These are phyloP conservation scores for Boletales sp. DNA, from an alignment of 768 basidiomycete genomes.

Conservation along the genomic window DNA sequence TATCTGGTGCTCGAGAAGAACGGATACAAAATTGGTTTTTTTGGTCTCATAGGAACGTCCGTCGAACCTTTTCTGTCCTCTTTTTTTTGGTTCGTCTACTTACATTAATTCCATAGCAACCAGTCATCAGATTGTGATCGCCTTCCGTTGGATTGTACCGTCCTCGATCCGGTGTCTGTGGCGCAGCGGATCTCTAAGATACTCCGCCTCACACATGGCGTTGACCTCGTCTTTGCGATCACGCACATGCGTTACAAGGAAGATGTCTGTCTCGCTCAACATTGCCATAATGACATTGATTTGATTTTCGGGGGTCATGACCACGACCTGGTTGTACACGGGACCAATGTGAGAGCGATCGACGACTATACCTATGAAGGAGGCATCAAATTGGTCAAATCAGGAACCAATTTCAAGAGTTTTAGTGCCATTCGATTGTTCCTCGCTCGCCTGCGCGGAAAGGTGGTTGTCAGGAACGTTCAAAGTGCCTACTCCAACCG, in stretches of 20 bases:
- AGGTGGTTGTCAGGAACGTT: background rate
- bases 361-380: conserved; percentile 4
- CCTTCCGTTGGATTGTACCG: conserved; percentile 5
- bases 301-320: conserved; percentile 10
- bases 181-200: conserved; percentile 1
- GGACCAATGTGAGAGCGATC: background rate
- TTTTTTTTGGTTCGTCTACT: background rate
- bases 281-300: conserved; percentile 1
- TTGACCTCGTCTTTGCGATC: conserved; percentile 6
- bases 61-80: background rate
- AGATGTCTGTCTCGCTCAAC: background rate
- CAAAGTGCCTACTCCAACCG: background rate
- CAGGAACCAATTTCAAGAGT: conserved; percentile 3
- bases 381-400: conserved; percentile 6
- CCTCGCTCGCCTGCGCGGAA: conserved; percentile 1
- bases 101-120: background rate
- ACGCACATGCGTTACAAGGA: conserved; percentile 15
- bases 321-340: conserved; percentile 10
- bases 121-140: conserved; percentile 7
- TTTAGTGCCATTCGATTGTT: conserved; percentile 4
- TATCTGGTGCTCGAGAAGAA: conserved; percentile 6
- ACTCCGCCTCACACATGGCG: background rate
- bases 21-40: conserved; percentile 3
- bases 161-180: conserved; percentile 10
- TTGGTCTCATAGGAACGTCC: conserved; percentile 11